phyloP scores from a whole-genome alignment of 768 basidiomycete genomes.

The Peribolospora baueri region DNA sequence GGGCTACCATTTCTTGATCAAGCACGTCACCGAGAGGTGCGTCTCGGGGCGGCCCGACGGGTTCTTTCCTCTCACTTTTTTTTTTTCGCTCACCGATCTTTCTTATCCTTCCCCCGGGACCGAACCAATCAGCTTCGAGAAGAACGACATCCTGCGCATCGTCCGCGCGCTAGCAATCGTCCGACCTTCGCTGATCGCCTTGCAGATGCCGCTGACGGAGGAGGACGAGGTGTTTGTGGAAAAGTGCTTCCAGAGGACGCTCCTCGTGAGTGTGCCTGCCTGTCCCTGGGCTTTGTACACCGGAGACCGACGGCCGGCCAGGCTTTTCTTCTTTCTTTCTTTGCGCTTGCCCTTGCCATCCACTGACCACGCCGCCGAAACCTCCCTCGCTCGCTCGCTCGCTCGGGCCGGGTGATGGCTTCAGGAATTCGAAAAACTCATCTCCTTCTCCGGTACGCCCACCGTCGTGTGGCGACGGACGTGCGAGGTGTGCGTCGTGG shows the following conservation, averaged over 20 bases:
- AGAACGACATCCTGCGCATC: slow-evolving; percentile 80
- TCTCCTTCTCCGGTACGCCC: slow-evolving; percentile 87
- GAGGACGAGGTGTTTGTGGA: slow-evolving; percentile 95
- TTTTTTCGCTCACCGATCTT: neutral
- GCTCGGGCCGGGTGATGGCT: neutral
- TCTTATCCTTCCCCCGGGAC: neutral
- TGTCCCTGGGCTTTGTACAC: neutral
- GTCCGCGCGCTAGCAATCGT: slow-evolving; percentile 85
- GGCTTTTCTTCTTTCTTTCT: neutral
- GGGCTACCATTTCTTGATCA: slow-evolving; percentile 91
- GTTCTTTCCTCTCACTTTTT: neutral
- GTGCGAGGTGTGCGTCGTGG: slow-evolving; percentile 90
- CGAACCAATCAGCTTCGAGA: slow-evolving; percentile 51
- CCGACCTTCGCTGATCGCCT: slow-evolving; percentile 82
- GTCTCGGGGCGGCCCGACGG: slow-evolving; percentile 20
- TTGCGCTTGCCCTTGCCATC: neutral
- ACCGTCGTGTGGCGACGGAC: slow-evolving; percentile 95
- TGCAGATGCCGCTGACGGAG: slow-evolving; percentile 90
- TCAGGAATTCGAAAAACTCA: slow-evolving; percentile 87
- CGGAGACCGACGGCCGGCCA: neutral
- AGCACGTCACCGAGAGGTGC: slow-evolving; percentile 42
- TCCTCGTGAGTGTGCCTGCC: slow-evolving; percentile 35
- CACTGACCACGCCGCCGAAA: neutral
- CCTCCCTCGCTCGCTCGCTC: neutral
- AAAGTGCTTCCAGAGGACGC: slow-evolving; percentile 75